Evolutionary conservation across 306 rosid species (phyloP), one percentile per base, ranked within the genome.

Genomic region (Canavalia gladiata): DNA sequence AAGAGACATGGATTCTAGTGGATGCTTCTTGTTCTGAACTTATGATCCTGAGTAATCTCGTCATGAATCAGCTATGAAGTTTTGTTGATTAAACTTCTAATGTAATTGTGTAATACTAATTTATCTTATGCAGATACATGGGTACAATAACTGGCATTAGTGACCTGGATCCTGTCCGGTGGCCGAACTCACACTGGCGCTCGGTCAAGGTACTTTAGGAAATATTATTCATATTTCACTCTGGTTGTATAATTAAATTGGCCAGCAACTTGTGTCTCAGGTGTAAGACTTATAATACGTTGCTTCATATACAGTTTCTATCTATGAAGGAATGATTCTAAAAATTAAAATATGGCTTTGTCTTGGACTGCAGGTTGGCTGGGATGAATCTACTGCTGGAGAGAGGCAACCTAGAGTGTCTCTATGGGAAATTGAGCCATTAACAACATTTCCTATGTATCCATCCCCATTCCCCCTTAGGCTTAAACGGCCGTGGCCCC

Each of bases 321-420:
- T 56, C 12, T 46, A 30, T 63, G 13, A 13, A 34, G 9, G 31
- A 63, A 76, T 33, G 29, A 31, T 10, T 35, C 41, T 13, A 29
- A 50, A 33, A 29, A 5, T 55, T 60, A 33, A 62, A 52, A 54
- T 3, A 78, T 11, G 66, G 39, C 12, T 28, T 60, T 68, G 71
- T 37, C 67, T 78, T 82, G 68, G 42, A 78, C 70, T 88, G 87
- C 87, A 95, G 99, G 99, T 95, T 79, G 99, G 99, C 55, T 95
- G 99, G 99, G 99, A 95, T 77, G 99, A 95, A 85, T 95, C 99
- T 37, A 93, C 99, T 2, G 98, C 99, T 10, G 99, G 98, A 59
- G 99, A 95, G 74, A 92, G 97, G 82, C 99, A 95, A 81, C 98
- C 99, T 55, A 89, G 99, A 85, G 99, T 95, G 11, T 92, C 99